Percentiles rank a stretch among this genome's conserved stretches.
phyloP scores from a whole-genome alignment of 2,329 filamentous ascomycete genomes.

The Apiospora koreana region DNA sequence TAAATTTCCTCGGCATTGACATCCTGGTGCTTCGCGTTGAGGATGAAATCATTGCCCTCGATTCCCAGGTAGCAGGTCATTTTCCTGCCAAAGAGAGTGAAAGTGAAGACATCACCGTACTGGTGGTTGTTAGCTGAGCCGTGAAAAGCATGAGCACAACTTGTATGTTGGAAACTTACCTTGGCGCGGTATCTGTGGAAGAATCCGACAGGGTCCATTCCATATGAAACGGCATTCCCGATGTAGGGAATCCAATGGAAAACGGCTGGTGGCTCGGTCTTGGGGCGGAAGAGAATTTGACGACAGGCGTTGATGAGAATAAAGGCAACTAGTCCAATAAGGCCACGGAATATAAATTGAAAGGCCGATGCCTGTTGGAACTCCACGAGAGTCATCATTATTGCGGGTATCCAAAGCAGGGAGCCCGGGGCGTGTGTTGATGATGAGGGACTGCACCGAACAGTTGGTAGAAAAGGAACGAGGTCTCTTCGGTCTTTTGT shows the following conservation, averaged over 20 bases:
- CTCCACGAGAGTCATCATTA: background rate
- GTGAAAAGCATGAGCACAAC: no score
- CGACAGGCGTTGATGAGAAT: slow-evolving; percentile 19
- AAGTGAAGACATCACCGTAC: slow-evolving; percentile 56
- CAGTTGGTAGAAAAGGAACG: background rate
- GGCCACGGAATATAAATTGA: background rate
- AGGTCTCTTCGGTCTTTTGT: background rate
- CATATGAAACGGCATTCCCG: slow-evolving; percentile 71
- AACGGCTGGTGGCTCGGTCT: slow-evolving; percentile 54
- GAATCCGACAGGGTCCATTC: slow-evolving; percentile 70
- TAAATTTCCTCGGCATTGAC: slow-evolving; percentile 58
- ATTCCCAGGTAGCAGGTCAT: slow-evolving; percentile 51
- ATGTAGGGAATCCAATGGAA: slow-evolving; percentile 64
- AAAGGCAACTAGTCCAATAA: background rate
- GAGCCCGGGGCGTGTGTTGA: background rate
- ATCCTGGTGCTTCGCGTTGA: slow-evolving; percentile 55
- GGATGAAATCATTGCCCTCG: slow-evolving; percentile 57
- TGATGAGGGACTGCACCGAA: background rate
- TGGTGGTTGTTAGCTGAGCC: background rate
- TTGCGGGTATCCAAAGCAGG: background rate
- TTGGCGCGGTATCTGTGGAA: slow-evolving; percentile 64
- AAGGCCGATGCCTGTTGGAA: background rate
- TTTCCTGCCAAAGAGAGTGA: slow-evolving; percentile 52
- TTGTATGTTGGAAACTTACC: background rate
- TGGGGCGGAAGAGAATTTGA: slow-evolving; percentile 38